Base-by-base conservation (phyloP, 306 rosid genomes). In the Vicia faba region DNA sequence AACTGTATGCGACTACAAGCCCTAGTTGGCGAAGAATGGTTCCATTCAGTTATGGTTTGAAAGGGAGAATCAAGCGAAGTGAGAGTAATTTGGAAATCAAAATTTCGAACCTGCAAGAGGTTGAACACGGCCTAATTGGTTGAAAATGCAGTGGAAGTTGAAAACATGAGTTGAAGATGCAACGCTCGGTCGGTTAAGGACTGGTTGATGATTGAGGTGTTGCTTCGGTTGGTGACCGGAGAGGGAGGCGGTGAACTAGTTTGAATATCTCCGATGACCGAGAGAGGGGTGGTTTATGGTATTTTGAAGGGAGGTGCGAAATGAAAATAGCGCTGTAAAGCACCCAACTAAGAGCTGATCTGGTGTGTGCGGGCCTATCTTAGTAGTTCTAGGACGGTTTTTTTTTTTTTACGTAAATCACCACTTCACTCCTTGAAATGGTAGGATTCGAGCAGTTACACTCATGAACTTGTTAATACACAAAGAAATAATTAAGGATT, bases 121-220 rank as follows among this genome's bases (percentile, higher is more conserved):
- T 31, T 5, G 35, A 26, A 1, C 2, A 26, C 3, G 60, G 57
- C 39, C 55, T 14, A 73, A 67, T 70, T 40, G 76, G 70, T 28
- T 39, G 16, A 23, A 46, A 75, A 58, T 28, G 13, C 48, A 35
- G 64, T 25, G 28, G 28, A 26, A 61, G 80, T 53, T 64, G 64
- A 71, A 39, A 39, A 55, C 54, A 28, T 76, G 72, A 70, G 78
- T 70, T 31, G 68, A 79, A 55, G 57, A 57, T 7, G 63, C 29
- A 46, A 48, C 61, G 38, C 2, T 33, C 70, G 28, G 66, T 15
- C 41, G 18, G 75, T 71, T 80, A 87, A 86, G 87, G 83, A 68
- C 60, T 31, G 7, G 36, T 31, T 31, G 36, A 31, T 31, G 36
- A 31, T 23, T 71, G 13, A 57, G 15, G 20, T 39, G 59, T 14